These are phyloP conservation scores for Linnemannia schmuckeri DNA, from an alignment of 192 early-diverging fungal genomes.

Conservation along the genomic window DNA sequence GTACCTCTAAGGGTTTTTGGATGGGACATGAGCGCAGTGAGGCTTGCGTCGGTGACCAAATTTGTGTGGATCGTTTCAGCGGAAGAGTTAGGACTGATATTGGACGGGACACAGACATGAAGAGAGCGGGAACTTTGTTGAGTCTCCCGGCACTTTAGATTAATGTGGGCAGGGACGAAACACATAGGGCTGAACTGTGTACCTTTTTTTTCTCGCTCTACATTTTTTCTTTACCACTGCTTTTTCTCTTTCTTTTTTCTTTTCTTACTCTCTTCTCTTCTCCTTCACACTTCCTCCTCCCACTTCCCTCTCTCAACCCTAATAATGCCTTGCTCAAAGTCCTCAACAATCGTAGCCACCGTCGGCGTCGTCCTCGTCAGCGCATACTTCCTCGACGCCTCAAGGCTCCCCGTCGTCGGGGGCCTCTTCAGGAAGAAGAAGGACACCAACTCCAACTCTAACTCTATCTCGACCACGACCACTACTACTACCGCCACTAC, in stretches of 20 bases:
- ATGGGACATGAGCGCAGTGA: too few relatives aligned
- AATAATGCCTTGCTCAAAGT: conserved; percentile 18
- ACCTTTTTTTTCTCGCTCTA: background rate
- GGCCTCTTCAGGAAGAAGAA: conserved; percentile 13
- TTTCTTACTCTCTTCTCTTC: background rate
- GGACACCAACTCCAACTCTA: background rate
- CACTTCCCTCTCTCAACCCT: background rate
- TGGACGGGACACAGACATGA: too few relatives aligned
- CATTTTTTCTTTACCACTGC: background rate
- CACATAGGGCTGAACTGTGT: background rate
- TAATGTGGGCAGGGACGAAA: too few relatives aligned
- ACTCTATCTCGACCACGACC: background rate
- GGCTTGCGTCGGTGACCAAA: background rate
- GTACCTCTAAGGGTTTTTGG: too few relatives aligned
- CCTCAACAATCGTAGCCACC: conserved; percentile 10
- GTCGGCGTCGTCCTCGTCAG: conserved; percentile 24
- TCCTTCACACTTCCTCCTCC: background rate
- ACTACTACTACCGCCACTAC: background rate
- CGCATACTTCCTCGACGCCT: conserved; percentile 19
- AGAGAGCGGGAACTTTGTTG: too few relatives aligned
- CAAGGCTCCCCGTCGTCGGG: conserved; percentile 14
- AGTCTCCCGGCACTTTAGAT: background rate
- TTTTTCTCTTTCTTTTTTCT: background rate
- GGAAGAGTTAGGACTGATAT: background rate
- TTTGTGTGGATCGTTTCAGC: background rate